phyloP scores from a whole-genome alignment of 305 asterid species.

The Fraxinus velutina region DNA sequence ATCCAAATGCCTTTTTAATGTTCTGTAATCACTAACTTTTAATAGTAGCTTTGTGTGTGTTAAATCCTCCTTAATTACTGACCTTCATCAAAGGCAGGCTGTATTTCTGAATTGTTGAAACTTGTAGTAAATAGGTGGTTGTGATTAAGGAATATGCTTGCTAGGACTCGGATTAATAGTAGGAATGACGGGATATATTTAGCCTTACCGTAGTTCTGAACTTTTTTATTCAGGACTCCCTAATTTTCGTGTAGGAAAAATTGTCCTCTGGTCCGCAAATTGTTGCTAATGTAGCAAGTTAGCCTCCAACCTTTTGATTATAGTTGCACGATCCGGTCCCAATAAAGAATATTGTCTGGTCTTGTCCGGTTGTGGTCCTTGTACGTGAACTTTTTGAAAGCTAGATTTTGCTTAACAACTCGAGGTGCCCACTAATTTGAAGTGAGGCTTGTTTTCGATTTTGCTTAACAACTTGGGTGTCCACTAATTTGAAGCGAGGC shows the following conservation, averaged over 20 bases:
- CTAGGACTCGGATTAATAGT: neutral
- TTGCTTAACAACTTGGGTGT: neutral
- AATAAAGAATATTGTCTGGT: neutral
- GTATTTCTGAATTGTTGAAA: constrained; percentile 77
- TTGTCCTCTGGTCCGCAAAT: neutral
- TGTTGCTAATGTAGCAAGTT: neutral
- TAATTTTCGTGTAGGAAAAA: neutral
- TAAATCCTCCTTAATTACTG: constrained; percentile 67
- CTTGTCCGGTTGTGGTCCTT: neutral
- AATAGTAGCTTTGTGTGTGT: constrained; percentile 86
- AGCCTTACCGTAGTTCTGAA: neutral
- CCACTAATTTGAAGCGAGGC: neutral
- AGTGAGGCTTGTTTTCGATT: neutral
- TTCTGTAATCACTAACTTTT: constrained; percentile 91
- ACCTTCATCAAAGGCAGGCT: constrained; percentile 65
- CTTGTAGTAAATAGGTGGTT: constrained; percentile 73
- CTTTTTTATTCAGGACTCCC: neutral
- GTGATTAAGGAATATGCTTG: constrained; percentile 41
- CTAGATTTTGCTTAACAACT: neutral
- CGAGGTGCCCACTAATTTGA: neutral
- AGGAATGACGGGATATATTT: neutral
- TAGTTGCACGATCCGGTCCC: neutral
- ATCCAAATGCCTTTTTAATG: constrained; percentile 44
- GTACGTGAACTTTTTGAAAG: neutral
- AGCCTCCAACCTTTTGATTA: neutral